Conservation (phyloP, 176 grass and related monocot species). For the Sorghum bicolor region Sorghum_bicolor_NCBIv3 NC_012873.2:2057001-2057500, state of each 20-base stretch:
- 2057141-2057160: slow-evolving; percentile 31
- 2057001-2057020: slow-evolving; percentile 21
- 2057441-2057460: not conserved
- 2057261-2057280: not conserved
- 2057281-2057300: not conserved
- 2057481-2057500: not conserved
- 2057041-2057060: slow-evolving; percentile 7
- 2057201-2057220: slow-evolving; percentile 9
- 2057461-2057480: not conserved
- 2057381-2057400: not conserved
- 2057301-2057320: not conserved
- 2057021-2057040: slow-evolving; percentile 8
- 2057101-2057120: not conserved
- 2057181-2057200: not conserved
- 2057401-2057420: not conserved
- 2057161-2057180: slow-evolving; percentile 12
- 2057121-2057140: slow-evolving; percentile 25
- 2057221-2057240: slow-evolving; percentile 10
- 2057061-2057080: slow-evolving; percentile 19
- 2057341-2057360: not conserved
- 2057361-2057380: not conserved
- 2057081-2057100: slow-evolving; percentile 32
- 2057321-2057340: not conserved
- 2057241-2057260: not conserved
- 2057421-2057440: not conserved